Conservation (phyloP, 2,329 filamentous ascomycete genomes). For the Clarireedia monteithiana region DNA sequence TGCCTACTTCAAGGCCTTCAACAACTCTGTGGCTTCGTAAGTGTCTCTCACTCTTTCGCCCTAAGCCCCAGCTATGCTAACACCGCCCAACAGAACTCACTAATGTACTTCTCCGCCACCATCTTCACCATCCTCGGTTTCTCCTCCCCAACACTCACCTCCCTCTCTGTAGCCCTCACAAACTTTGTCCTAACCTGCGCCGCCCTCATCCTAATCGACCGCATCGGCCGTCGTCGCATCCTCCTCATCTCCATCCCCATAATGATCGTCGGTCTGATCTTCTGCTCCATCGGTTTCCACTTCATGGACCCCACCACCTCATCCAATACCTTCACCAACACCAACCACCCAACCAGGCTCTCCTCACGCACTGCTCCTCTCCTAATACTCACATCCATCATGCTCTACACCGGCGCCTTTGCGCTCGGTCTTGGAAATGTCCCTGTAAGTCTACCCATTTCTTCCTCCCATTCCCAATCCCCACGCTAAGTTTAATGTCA, state of each 20-base stretch:
- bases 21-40: constrained; percentile 77
- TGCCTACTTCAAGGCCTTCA: constrained; percentile 82
- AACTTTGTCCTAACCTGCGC: constrained; percentile 75
- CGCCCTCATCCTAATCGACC: constrained; percentile 71
- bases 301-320: constrained; percentile 35
- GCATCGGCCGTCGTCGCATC: constrained; percentile 69
- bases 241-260: constrained; percentile 76
- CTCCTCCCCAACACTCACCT: constrained; percentile 68
- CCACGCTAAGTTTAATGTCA: too few species aligned
- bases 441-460: constrained; percentile 35
- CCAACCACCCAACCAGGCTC: constrained; percentile 18
- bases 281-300: constrained; percentile 68
- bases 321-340: constrained; percentile 1
- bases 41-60: constrained; percentile 25
- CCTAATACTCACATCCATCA: constrained; percentile 66
- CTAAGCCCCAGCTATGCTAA: constrained; percentile 3
- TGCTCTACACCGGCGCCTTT: constrained; percentile 78
- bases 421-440: constrained; percentile 86
- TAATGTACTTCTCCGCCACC: constrained; percentile 88
- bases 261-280: constrained; percentile 66
- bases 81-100: constrained; percentile 52
- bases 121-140: constrained; percentile 76
- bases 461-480: too few species aligned
- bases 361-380: constrained; percentile 34
- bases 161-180: constrained; percentile 71